Base-by-base conservation (phyloP, 495 filamentous ascomycete species). In the Platismatia glauca region DNA sequence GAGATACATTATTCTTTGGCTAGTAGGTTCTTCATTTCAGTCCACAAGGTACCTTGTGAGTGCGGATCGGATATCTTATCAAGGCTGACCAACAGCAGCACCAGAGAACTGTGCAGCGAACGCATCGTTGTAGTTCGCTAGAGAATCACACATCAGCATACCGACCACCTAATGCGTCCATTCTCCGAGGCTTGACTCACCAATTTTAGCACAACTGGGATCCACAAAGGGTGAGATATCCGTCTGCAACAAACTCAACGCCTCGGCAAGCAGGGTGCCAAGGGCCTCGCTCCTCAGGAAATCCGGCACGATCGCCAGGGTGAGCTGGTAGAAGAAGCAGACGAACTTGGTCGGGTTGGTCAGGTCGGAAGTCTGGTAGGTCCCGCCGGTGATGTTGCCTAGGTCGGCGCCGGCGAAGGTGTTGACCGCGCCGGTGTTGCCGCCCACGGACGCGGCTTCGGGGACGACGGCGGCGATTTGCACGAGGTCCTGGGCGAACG, bases 341-440 rank as follows among this genome's bases (percentile, higher is more conserved):
- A 75, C 63, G 7, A 80, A 67, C 53, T 78, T 82, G 57, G 76
- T 73, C 20, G 72, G 74, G 61, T 83, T 63, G 0, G 74, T 65
- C 34, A 82, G 66, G 44, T 70, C 74, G 8, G 66, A 55, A 56
- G 72, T 34, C 53, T 77, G 75, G 61, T 75, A 76, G 15, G 78
- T 72, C 7, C 82, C 82, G 9, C 79, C 79, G 15, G 81, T 84
- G 48, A 86, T 58, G 55, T 81, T 69, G 0, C 66, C 71, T 2
- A 78, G 59, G 64, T 85, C 76, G 56, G 82, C 68, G 12, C 80
- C 77, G 7, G 75, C 70, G 65, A 85, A 86, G 55, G 76, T 77
- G 70, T 86, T 79, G 7, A 81, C 76, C 0, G 65, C 76, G 7
- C 81, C 81, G 7, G 75, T 77, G 69, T 86, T 86, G 27, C 83